phyloP scores from a whole-genome alignment of 1,284 basidiomycete genomes.

The Vanrija sp. region DNA sequence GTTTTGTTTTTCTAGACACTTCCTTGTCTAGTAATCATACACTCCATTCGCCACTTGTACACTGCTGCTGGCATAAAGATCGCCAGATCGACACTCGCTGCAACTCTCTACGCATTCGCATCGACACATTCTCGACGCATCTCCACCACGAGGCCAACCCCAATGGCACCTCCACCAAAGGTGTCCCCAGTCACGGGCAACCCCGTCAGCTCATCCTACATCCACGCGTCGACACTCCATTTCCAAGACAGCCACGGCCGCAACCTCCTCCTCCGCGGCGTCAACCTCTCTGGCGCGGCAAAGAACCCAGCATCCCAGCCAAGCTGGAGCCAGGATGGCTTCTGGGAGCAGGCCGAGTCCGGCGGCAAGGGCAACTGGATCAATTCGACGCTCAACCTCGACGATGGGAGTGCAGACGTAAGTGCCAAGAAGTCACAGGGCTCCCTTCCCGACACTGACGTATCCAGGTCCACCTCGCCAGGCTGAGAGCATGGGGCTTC shows the following conservation, averaged over 20 bases:
- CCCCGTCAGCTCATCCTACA: slow-evolving; percentile 45
- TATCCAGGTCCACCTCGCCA: slow-evolving; percentile 76
- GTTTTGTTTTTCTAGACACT: no score
- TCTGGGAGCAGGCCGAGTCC: slow-evolving; percentile 79
- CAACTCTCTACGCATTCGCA: background rate
- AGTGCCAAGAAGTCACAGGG: slow-evolving; percentile 1
- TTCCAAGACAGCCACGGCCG: slow-evolving; percentile 84
- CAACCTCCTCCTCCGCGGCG: slow-evolving; percentile 79
- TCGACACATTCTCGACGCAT: no score
- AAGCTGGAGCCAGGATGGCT: slow-evolving; percentile 65
- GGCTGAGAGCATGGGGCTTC: slow-evolving; percentile 89
- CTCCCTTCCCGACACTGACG: slow-evolving; percentile 1
- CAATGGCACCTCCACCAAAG: slow-evolving; percentile 43
- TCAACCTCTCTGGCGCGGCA: slow-evolving; percentile 84
- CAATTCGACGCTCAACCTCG: slow-evolving; percentile 69
- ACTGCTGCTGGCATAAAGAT: background rate
- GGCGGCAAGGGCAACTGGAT: slow-evolving; percentile 67
- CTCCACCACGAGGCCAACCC: background rate
- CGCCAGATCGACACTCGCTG: background rate
- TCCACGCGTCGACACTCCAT: slow-evolving; percentile 66
- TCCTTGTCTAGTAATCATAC: no score
- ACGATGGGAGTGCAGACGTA: slow-evolving; percentile 49
- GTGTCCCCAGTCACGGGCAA: slow-evolving; percentile 67
- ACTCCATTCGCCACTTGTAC: no score
- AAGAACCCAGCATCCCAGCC: slow-evolving; percentile 75